Evolutionary conservation across 1,284 basidiomycete genomes (phyloP), one percentile per base, ranked within the genome.

Genomic region (Xerocomus cyaneibrunnescens): DNA sequence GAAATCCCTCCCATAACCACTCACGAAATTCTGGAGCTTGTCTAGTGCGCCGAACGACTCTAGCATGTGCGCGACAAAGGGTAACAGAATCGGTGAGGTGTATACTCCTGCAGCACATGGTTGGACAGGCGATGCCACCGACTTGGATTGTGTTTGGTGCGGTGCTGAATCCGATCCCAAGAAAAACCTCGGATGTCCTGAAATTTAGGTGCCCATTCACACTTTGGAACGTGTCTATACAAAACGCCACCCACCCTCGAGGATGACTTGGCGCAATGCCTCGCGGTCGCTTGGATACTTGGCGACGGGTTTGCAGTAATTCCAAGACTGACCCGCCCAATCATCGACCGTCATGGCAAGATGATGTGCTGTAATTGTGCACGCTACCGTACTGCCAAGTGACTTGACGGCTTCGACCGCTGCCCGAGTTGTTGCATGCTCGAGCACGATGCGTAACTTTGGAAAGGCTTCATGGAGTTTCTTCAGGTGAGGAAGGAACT

Each of bases 271-370:
- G 50, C 86, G 83, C 49, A 99, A 74, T 10, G 97, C 95, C 60
- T 83, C 72, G 25, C 96, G 80, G 70, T 99, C 97, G 59, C 91
- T 87, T 5, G 95, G 95, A 64, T 85, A 94, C 73, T 99, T 99
- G 25, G 97, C 96, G 21, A 99, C 91, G 0, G 97, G 97, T 73
- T 99, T 99, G 80, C 97, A 99, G 71, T 92, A 99, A 69, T 98
- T 85, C 80, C 92, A 92, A 0, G 92, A 85, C 72, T 98, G 94
- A 7, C 95, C 94, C 1, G 95, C 95, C 87, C 96, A 98, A 64
- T 97, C 92, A 71, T 99, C 97, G 8, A 99, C 93, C 2, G 92
- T 96, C 50, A 99, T 79, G 35, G 84, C 86, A 34, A 99, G 84
- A 69, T 99, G 97, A 73, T 99, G 97, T 0, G 95, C 89, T 3